A percentile compares a stretch with the other conserved stretches of the same genome.
Conservation (phyloP, 2,329 filamentous ascomycete species). For the Colletotrichum sp. region DNA sequence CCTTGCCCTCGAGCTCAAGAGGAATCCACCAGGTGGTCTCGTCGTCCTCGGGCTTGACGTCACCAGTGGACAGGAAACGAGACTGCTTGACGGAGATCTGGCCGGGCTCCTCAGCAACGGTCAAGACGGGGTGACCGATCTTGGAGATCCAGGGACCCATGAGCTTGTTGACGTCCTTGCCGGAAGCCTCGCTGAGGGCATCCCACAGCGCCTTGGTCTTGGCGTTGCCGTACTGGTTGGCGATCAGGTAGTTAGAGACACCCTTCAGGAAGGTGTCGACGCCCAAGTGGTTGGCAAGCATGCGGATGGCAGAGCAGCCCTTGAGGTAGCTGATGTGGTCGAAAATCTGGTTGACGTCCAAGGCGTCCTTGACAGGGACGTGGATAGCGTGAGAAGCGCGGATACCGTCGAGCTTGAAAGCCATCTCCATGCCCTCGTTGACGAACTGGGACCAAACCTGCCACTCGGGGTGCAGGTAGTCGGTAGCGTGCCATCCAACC, state of each 20-base stretch:
- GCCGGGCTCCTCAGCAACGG: slow-evolving; percentile 81
- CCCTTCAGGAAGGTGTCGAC: slow-evolving; percentile 89
- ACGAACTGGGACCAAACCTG: slow-evolving; percentile 98
- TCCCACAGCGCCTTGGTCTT: slow-evolving; percentile 92
- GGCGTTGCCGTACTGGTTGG: slow-evolving; percentile 87
- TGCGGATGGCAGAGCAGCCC: slow-evolving; percentile 94
- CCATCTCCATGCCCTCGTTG: slow-evolving; percentile 90
- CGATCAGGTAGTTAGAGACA: slow-evolving; percentile 87
- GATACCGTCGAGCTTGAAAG: slow-evolving; percentile 87
- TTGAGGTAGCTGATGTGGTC: slow-evolving; percentile 97
- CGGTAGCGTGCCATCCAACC: slow-evolving; percentile 94
- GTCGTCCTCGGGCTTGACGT: slow-evolving; percentile 90
- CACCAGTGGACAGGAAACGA: slow-evolving; percentile 89
- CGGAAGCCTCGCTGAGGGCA: slow-evolving; percentile 85
- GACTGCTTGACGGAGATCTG: slow-evolving; percentile 85
- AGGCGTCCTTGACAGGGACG: slow-evolving; percentile 89
- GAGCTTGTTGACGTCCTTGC: slow-evolving; percentile 81
- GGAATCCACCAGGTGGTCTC: slow-evolving; percentile 96
- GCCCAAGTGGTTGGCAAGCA: slow-evolving; percentile 91
- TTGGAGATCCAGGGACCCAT: slow-evolving; percentile 97
- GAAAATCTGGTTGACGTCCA: slow-evolving; percentile 96
- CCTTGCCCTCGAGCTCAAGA: slow-evolving; percentile 80
- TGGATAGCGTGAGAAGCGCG: slow-evolving; percentile 95
- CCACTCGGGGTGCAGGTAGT: slow-evolving; percentile 95
- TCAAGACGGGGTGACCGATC: slow-evolving; percentile 92